Base-by-base conservation (phyloP, 805 yeast species). In the Myxozyma neotropica region DNA sequence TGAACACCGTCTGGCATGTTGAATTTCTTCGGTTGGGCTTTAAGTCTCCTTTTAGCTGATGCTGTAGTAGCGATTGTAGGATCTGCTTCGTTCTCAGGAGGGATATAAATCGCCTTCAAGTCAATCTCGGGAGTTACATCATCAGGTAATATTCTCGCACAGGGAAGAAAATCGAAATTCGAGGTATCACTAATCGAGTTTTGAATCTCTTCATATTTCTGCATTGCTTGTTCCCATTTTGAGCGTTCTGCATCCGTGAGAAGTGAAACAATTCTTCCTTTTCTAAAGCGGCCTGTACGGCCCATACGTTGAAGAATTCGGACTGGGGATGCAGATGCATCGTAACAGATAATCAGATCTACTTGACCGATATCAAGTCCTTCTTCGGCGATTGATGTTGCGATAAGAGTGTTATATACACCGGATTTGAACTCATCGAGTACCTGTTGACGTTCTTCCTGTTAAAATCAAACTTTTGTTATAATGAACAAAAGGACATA, bases 291-390 rank as follows among this genome's bases (percentile, higher is more conserved):
- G 19, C 99, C 99, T 0, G 99, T 94, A 75, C 99, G 83, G 27
- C 99, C 99, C 95, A 94, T 90, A 67, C 99, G 77, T 72, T 94
- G 99, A 42, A 94, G 81, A 67, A 88, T 91, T 59, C 95, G 89
- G 58, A 94, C 93, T 0, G 98, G 97, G 46, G 96, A 89, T 29
- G 91, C 80, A 0, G 97, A 91, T 0, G 96, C 89, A 69, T 94
- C 99, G 73, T 84, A 94, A 70, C 97, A 92, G 6, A 94, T 80
- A 66, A 94, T 93, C 68, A 94, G 72, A 73, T 94, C 99, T 54
- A 94, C 99, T 71, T 95, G 97, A 33, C 99, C 99, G 66, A 94
- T 95, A 77, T 94, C 99, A 65, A 94, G 79, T 46, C 99, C 99
- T 77, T 94, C 99, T 72, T 94, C 99, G 48, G 98, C 99, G 70